Conservation (phyloP, 192 early-diverging fungal species). For the Spinellus fusiger region DNA sequence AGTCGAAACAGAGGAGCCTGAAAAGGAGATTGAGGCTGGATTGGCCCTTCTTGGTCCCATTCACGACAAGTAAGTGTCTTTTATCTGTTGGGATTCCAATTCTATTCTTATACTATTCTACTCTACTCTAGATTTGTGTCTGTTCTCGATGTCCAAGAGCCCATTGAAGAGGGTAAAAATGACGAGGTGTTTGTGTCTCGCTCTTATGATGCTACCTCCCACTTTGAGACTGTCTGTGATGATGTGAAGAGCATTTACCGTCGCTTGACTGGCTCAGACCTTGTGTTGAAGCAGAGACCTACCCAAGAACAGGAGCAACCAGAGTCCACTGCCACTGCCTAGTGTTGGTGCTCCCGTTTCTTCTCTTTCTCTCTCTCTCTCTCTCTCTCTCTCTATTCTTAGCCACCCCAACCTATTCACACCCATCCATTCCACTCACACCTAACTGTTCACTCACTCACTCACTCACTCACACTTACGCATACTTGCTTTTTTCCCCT, state of each 20-base stretch:
- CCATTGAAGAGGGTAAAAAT: constrained; percentile 70
- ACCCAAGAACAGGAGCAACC: constrained; percentile 33
- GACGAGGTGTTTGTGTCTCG: constrained; percentile 89
- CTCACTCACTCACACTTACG: too few species aligned
- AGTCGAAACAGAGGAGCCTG: constrained; percentile 87
- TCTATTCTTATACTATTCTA: neutral
- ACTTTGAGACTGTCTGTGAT: constrained; percentile 97
- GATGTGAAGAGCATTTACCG: constrained; percentile 94
- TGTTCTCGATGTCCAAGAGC: constrained; percentile 82
- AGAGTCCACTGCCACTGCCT: neutral
- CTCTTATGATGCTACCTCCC: constrained; percentile 97
- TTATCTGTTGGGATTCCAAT: neutral
- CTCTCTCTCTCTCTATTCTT: neutral
- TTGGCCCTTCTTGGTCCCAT: constrained; percentile 87
- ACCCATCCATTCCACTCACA: neutral
- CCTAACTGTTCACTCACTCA: too few species aligned
- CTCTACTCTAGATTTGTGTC: constrained; percentile 59
- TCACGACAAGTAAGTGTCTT: constrained; percentile 74
- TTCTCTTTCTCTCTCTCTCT: neutral
- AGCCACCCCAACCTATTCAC: neutral
- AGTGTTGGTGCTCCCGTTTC: too few species aligned
- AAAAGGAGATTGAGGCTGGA: constrained; percentile 85
- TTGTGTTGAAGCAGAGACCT: constrained; percentile 68
- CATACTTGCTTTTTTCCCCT: too few species aligned
- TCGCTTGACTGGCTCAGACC: constrained; percentile 68